Evolutionary conservation across 768 basidiomycete genomes (phyloP).

Genomic region (Leccinum boreale): DNA sequence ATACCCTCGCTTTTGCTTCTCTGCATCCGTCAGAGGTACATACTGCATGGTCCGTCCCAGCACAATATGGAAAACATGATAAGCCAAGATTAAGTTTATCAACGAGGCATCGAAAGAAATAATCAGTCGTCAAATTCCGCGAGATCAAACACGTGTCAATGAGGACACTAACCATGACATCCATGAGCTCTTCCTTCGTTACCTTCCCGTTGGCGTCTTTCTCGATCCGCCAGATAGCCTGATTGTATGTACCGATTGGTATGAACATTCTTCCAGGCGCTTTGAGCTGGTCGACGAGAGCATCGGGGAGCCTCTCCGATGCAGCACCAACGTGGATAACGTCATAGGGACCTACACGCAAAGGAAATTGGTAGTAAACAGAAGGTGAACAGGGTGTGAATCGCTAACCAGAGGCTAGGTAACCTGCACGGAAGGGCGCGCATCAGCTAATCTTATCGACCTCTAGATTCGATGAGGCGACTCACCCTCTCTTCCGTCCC

Average conservation of each 20-base stretch:
- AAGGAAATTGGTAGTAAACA: neutral
- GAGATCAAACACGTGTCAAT: constrained; percentile 3
- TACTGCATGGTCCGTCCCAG: constrained; percentile 39
- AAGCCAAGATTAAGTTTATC: neutral
- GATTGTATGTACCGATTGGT: constrained; percentile 66
- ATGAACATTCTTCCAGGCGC: constrained; percentile 86
- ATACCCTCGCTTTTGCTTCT: constrained; percentile 37
- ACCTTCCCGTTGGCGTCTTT: constrained; percentile 72
- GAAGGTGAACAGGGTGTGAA: neutral
- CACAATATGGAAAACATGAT: neutral
- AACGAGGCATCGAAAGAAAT: neutral
- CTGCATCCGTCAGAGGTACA: constrained; percentile 65
- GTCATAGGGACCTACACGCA: constrained; percentile 60
- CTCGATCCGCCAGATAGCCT: constrained; percentile 73
- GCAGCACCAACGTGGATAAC: constrained; percentile 96
- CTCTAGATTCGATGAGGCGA: neutral
- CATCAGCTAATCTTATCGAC: neutral
- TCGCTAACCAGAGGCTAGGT: constrained; percentile 32
- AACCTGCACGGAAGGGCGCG: constrained; percentile 27
- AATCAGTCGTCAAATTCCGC: constrained; percentile 12
- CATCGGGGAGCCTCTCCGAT: constrained; percentile 65
- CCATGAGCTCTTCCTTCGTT: constrained; percentile 65
- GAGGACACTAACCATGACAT: constrained; percentile 61
- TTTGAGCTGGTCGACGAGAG: constrained; percentile 76
- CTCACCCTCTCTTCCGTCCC: constrained; percentile 79